These are phyloP conservation scores for Penicillium psychrosexuale DNA, from an alignment of 2,329 filamentous ascomycete species.

Conservation along the genomic window DNA sequence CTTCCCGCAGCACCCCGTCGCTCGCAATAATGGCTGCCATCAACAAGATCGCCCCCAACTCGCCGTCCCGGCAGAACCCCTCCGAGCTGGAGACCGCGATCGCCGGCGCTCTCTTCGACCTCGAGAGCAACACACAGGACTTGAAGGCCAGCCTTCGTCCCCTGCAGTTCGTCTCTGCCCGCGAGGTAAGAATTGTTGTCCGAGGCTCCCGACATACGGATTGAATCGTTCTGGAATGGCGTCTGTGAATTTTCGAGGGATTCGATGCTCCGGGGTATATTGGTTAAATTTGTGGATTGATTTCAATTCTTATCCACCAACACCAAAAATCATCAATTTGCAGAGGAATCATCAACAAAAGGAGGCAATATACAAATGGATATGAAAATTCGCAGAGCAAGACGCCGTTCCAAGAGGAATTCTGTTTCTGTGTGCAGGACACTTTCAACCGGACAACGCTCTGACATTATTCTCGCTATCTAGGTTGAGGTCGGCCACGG, in stretches of 20 bases:
- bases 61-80: constrained; percentile 91
- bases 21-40: constrained; percentile 67
- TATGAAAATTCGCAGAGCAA: constrained; percentile 6
- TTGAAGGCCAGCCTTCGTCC: constrained; percentile 94
- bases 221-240: constrained; percentile 14
- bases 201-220: constrained; percentile 9
- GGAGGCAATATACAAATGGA: not conserved
- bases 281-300: constrained; percentile 14
- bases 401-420: constrained; percentile 8
- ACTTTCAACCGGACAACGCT: constrained; percentile 10
- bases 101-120: constrained; percentile 94
- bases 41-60: constrained; percentile 99
- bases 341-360: not conserved
- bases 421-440: constrained; percentile 13
- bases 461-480: constrained; percentile 41
- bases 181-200: constrained; percentile 74
- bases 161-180: constrained; percentile 97
- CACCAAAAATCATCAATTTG: constrained; percentile 2
- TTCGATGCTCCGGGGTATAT: constrained; percentile 14
- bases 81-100: constrained; percentile 97
- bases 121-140: constrained; percentile 99
- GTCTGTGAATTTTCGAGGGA: constrained; percentile 17
- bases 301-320: constrained; percentile 8
- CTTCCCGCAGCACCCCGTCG: constrained; percentile 37
- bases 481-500: constrained; percentile 99